These are phyloP conservation scores for Neurospora cerealis DNA, from an alignment of 495 filamentous ascomycete genomes.

Conservation along the genomic window DNA sequence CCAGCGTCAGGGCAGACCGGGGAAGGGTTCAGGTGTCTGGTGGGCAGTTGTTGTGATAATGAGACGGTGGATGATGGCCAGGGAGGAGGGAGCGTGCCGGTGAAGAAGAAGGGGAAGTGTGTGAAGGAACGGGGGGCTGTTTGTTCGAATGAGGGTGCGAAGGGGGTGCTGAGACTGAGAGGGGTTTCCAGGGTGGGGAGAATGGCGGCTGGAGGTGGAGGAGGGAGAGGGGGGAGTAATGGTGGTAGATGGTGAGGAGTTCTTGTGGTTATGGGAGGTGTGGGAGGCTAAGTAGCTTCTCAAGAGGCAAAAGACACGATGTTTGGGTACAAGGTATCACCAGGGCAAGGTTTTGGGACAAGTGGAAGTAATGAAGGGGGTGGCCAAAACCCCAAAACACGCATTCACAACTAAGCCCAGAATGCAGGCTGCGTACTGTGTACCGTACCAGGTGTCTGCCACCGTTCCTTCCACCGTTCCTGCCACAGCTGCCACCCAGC, in stretches of 20 bases:
- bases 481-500: background rate
- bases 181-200: background rate
- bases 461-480: background rate
- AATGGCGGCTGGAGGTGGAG: background rate
- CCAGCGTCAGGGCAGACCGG: background rate
- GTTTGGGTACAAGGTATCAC: background rate
- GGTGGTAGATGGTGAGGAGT: background rate
- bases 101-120: conserved; percentile 3
- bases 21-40: conserved; percentile 1
- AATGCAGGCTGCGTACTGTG: background rate
- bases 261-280: background rate
- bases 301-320: background rate
- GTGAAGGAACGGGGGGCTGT: background rate
- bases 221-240: background rate
- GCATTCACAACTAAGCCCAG: background rate
- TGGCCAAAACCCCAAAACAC: background rate
- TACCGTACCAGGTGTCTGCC: background rate
- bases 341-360: background rate
- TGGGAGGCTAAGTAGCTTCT: background rate
- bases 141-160: background rate
- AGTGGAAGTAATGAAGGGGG: background rate
- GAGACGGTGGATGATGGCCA: background rate
- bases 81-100: background rate
- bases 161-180: background rate
- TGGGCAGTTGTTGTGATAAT: conserved; percentile 5